Evolutionary conservation across 2,329 filamentous ascomycete genomes (phyloP).

Genomic region (Fulvia fulva): DNA sequence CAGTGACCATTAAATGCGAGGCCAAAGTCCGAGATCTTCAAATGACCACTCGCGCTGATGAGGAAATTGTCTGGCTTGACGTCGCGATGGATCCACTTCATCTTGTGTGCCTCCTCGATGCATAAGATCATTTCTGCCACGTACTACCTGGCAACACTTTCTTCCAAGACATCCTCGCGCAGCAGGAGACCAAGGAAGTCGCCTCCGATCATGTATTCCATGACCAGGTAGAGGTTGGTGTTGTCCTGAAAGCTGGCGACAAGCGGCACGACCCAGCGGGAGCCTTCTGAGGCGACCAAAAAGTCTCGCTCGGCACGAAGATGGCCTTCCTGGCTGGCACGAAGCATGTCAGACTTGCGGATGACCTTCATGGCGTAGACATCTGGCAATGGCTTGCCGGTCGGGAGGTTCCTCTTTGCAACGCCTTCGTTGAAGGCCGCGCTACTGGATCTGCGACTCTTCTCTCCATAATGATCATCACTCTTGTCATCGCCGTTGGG

Average conservation of each 20-base stretch:
- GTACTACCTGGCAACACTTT: conserved; percentile 78
- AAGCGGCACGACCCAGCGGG: conserved; percentile 83
- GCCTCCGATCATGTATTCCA: conserved; percentile 97
- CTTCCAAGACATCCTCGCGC: conserved; percentile 76
- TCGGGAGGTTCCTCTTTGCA: conserved; percentile 25
- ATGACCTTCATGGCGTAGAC: conserved; percentile 98
- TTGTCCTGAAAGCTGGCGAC: conserved; percentile 86
- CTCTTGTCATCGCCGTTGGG: background rate
- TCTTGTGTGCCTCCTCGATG: conserved; percentile 83
- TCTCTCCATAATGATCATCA: background rate
- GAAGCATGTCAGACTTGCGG: conserved; percentile 86
- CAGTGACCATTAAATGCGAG: conserved; percentile 93
- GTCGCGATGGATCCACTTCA: conserved; percentile 90
- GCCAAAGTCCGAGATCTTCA: conserved; percentile 96
- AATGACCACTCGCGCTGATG: conserved; percentile 78
- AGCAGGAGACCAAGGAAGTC: conserved; percentile 88
- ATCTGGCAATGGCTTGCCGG: conserved; percentile 43
- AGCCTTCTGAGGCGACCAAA: conserved; percentile 81
- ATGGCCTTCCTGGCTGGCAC: conserved; percentile 87
- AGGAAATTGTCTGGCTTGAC: conserved; percentile 98
- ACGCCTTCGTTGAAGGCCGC: conserved; percentile 23
- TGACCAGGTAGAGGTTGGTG: conserved; percentile 81
- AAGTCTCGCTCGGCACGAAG: conserved; percentile 88
- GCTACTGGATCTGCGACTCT: background rate
- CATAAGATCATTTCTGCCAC: conserved; percentile 94